Evolutionary conservation across 2,329 filamentous ascomycete species (phyloP), one percentile per base, ranked within the genome.

Genomic region (Fonsecaea nubica): DNA sequence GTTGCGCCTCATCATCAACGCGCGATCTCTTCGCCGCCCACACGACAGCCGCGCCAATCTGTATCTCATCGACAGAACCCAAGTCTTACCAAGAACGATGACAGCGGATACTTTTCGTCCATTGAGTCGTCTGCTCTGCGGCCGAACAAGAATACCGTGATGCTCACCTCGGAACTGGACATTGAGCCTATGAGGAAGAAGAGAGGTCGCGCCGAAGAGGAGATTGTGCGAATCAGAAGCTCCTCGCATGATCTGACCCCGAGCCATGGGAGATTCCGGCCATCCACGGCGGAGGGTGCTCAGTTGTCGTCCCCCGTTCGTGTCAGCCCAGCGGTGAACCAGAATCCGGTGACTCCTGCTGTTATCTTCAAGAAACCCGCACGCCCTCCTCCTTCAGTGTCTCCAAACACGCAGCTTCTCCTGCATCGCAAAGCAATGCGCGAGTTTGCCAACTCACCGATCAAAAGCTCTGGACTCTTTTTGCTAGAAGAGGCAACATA

Each of bases 81-180:
- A 71, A 94, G 92, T 77, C 87, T 91, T 74, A 86, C 87, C 35
- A 90, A 90, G 12, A 90, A 96, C 82, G 92, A 91, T 74, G 95
- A 99, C 78, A 98, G 94, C 76, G 95, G 95, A 48, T 99, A 98
- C 79, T 97, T 96, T 76, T 98, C 95, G 1, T 97, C 93, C 0
- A 85, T 98, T 18, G 93, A 97, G 73, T 98, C 95, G 2, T 98
- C 95, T 0, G 92, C 86, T 13, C 86, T 92, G 76, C 87, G 94
- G 66, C 89, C 90, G 56, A 88, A 89, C 69, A 86, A 87, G 70
- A 83, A 86, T 67, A 82, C 81, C 15, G 83, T 87, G 64, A 83
- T 92, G 18, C 84, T 92, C 52, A 92, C 90, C 3, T 94, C 92
- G 0, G 93, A 96, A 74, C 77, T 85, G 53, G 86, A 87, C 74